Base-by-base conservation (phyloP, 179 eudicot species). In the Beta corolliflora region DNA sequence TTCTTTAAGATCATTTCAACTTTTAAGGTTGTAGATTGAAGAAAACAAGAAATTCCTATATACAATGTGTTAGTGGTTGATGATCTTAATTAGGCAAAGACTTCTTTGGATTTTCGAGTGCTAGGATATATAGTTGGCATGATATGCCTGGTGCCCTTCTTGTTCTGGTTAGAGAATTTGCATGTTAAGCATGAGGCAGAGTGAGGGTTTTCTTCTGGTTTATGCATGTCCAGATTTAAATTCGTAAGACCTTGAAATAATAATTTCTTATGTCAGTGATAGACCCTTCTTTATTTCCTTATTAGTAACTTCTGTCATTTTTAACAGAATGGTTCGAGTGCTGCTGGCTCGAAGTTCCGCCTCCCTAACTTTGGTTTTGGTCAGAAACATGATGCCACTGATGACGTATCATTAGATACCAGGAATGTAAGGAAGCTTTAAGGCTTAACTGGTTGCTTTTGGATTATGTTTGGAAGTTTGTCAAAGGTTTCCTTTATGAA, bases 311-410 rank as follows among this genome's bases (percentile, higher is more conserved):
- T 25, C 21, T 63, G 41, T 77, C 21, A 29, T 55, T 29, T 84
- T 79, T 71, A 79, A 85, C 92, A 94, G 98, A 94, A 93, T 82
- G 95, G 91, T 31, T 81, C 85, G 56, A 70, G 87, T 75, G 87
- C 89, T 84, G 80, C 92, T 83, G 95, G 87, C 71, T 90, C 97
- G 55, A 94, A 94, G 88, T 94, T 94, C 53, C 86, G 88, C 31
- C 80, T 93, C 67, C 97, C 96, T 53, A 87, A 90, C 67, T 86
- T 94, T 58, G 92, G 98, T 84, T 92, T 94, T 84, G 97, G 98
- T 70, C 96, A 92, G 85, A 94, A 94, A 81, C 92, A 93, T 88
- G 98, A 94, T 88, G 98, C 98, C 45, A 93, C 89, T 73, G 97
- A 86, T 77, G 93, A 94, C 75, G 91, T 94, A 77, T 93, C 98